Evolutionary conservation across 2,329 filamentous ascomycete species (phyloP), one percentile per base, ranked within the genome.

Genomic region (Fusarium nurragi): DNA sequence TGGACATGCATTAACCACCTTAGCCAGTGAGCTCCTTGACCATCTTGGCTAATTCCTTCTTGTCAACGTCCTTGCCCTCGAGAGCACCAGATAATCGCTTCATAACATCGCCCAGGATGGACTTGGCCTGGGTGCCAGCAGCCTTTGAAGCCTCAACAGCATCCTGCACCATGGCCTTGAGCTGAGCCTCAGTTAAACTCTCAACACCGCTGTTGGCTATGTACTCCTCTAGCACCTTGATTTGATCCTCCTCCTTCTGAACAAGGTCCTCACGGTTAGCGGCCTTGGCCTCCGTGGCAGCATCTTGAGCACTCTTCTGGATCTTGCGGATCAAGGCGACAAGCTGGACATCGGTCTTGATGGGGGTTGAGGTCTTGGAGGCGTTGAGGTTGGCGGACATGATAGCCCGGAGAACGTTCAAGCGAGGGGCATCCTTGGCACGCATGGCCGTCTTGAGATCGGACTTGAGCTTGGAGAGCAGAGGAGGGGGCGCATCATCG

Each of bases 351-450:
- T 94, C 90, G 21, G 87, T 91, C 52, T 80, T 81, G 72, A 94
- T 86, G n/a, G 91, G 91, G 36, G 79, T 81, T 36, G 83, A 73
- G 14, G 90, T 92, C 78, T 94, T 94, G 74, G 88, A 89, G 30
- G 90, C 88, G 77, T 93, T 94, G 69, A 89, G 88, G 61, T 90
- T 87, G 63, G 90, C 85, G 28, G 90, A 83, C 65, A 94, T 83
- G 62, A 94, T 79, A 37, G 83, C 77, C 67, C 91, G 89, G 45
- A 94, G 83, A 34, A 92, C 90, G 36, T 84, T 79, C 23, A 94
- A 85, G 4, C 89, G 87, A 23, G 86, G 80, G 23, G 81, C 77
- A 73, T 90, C 87, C 76, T 89, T 90, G 68, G 82, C 81, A 57
- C 84, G 83, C 88, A 90, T 90, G 45, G 88, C 87, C 11, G 81